phyloP scores from a whole-genome alignment of 2,329 filamentous ascomycete genomes.

The Didymella exigua region DNA sequence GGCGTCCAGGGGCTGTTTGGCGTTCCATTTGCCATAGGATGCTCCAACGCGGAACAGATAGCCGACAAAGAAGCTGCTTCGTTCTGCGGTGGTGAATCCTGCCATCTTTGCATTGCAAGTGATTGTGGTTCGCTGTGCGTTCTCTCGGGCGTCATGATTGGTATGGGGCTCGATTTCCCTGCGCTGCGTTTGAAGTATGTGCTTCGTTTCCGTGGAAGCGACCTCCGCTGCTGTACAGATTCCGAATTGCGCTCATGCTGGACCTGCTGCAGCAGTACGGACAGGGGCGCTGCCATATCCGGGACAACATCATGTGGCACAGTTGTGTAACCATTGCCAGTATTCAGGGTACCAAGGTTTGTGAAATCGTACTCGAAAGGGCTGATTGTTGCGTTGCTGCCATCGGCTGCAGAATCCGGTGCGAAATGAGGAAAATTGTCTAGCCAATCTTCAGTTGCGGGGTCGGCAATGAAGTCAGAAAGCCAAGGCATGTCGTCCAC shows the following conservation, averaged over 20 bases:
- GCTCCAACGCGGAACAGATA: slow-evolving; percentile 63
- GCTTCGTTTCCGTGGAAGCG: slow-evolving; percentile 14
- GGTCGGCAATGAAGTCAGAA: slow-evolving; percentile 9
- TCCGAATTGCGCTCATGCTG: slow-evolving; percentile 10
- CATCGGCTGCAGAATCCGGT: not conserved
- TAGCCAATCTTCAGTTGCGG: slow-evolving; percentile 7
- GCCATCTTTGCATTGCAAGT: slow-evolving; percentile 66
- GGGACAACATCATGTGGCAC: not conserved
- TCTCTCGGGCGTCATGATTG: slow-evolving; percentile 12
- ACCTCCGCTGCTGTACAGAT: slow-evolving; percentile 4
- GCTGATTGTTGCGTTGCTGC: not conserved
- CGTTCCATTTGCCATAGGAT: slow-evolving; percentile 10
- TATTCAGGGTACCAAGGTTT: not conserved
- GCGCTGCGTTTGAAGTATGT: slow-evolving; percentile 11
- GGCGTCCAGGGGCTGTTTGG: slow-evolving; percentile 30
- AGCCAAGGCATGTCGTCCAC: slow-evolving; percentile 12
- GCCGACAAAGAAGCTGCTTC: slow-evolving; percentile 67
- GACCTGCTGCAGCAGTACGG: slow-evolving; percentile 12
- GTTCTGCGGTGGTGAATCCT: slow-evolving; percentile 68
- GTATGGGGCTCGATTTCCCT: slow-evolving; percentile 11
- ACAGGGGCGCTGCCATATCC: slow-evolving; percentile 13
- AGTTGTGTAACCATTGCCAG: not conserved
- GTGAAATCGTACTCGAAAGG: slow-evolving; percentile 6
- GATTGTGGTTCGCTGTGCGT: slow-evolving; percentile 17
- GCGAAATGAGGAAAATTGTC: slow-evolving; percentile 3